Base-by-base conservation (phyloP, 176 grass and related monocot species). In the Oropetium thomaeum region DNA sequence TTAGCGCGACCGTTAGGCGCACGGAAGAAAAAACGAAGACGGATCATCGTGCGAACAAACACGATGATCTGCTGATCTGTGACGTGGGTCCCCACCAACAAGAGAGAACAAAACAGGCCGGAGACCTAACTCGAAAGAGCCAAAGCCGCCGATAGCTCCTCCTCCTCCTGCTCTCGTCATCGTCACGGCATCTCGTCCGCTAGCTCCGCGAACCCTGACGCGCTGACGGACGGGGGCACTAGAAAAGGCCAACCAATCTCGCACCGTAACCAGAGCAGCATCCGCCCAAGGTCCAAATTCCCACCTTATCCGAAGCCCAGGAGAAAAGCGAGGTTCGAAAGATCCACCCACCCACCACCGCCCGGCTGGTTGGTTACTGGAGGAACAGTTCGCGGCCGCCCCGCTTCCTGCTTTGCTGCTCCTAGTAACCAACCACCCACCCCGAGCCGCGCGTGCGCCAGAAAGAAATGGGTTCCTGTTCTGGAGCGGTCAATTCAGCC, bases 261-360 rank as follows among this genome's bases (percentile, higher is more conserved):
- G 32, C 45, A 3, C 23, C 12, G 34, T 33, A 20, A 12, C 39
- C 26, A 13, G 48, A 10, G n/a, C 57, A 23, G 58, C 40, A 62
- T 34, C 59, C 7, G 30, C 2, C 53, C 48, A 63, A 51, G 41
- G 8, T 63, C 73, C 73, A 47, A 34, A 37, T 37, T 62, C 34
- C 73, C 74, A 49, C 59, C 58, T 64, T 76, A 76, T 76, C 74
- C 74, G 74, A 37, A 35, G 59, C 41, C 11, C 5, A 8, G 7
- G 39, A 22, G 7, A 64, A 76, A 64, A 58, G 30, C 27, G 4
- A 51, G 74, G 74, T 51, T 64, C 74, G 74, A 64, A 65, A 64
- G 59, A 77, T 65, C 74, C 74, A 65, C 59, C 59, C 59, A 77
- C 74, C 74, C 51, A 78, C 51, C 52, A 53, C n/a, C 53, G 5